phyloP scores from a whole-genome alignment of 1,284 basidiomycete genomes.

The Farysia itapuensis region DNA sequence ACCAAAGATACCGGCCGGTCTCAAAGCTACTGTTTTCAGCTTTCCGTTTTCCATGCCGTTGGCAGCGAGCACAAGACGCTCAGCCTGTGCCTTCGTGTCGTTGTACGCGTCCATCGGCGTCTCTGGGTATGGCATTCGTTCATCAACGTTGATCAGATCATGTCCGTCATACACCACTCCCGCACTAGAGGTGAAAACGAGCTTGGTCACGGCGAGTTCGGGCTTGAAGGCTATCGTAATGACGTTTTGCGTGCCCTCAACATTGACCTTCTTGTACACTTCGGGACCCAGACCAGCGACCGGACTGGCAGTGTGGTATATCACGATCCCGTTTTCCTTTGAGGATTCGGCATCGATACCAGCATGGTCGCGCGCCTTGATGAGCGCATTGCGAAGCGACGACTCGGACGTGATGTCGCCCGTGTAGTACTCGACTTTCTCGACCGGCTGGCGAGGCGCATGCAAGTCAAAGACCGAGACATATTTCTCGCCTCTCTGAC shows the following conservation, averaged over 20 bases:
- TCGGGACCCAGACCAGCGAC: conserved; percentile 68
- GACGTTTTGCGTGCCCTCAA: conserved; percentile 83
- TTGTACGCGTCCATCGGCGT: conserved; percentile 88
- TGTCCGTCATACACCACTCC: conserved; percentile 86
- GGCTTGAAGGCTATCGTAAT: conserved; percentile 72
- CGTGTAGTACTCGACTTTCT: conserved; percentile 48
- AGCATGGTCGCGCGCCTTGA: conserved; percentile 29
- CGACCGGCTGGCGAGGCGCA: conserved; percentile 32
- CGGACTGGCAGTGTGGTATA: conserved; percentile 96
- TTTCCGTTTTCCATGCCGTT: conserved; percentile 72
- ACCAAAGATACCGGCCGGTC: conserved; percentile 96
- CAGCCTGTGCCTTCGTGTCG: conserved; percentile 91
- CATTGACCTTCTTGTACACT: conserved; percentile 90
- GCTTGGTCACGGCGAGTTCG: conserved; percentile 70
- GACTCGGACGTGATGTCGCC: conserved; percentile 53
- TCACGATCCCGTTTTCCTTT: conserved; percentile 42
- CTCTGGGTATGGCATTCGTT: conserved; percentile 76
- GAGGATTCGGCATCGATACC: conserved; percentile 21
- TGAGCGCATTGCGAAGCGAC: conserved; percentile 26
- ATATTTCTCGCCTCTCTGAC: conserved; percentile 52
- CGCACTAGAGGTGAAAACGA: conserved; percentile 93
- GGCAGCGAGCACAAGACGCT: conserved; percentile 78
- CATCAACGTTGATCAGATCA: conserved; percentile 83
- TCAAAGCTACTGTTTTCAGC: conserved; percentile 82
- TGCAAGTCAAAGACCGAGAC: conserved; percentile 53